Evolutionary conservation across 108 stramenopile species (phyloP).

Genomic region (Discostella stelligeroides): DNA sequence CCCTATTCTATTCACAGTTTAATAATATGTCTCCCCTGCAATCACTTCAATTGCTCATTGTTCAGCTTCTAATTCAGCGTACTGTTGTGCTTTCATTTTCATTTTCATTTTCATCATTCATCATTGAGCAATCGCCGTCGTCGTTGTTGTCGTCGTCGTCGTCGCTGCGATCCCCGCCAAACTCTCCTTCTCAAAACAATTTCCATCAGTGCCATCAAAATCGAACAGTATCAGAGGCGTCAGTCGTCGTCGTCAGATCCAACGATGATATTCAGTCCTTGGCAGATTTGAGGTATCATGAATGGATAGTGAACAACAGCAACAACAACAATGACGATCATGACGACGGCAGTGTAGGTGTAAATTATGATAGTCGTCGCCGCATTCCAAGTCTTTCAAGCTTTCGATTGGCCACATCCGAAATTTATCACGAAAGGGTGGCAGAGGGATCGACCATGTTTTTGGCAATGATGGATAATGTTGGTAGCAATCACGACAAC

Average conservation of each 20-base stretch:
- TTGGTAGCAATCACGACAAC: background rate
- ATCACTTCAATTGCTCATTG: background rate
- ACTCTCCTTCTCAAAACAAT: too few species aligned
- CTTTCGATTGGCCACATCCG: slow-evolving; percentile 62
- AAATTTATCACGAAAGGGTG: slow-evolving; percentile 48
- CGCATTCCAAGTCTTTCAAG: too few species aligned
- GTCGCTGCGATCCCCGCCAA: background rate
- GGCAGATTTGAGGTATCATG: slow-evolving; percentile 61
- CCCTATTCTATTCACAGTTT: too few species aligned
- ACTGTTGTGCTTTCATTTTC: background rate
- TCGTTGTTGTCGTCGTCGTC: background rate
- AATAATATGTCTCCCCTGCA: too few species aligned
- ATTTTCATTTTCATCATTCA: background rate
- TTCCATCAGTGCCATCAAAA: too few species aligned
- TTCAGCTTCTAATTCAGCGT: background rate
- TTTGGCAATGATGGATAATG: slow-evolving; percentile 31
- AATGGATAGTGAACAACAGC: slow-evolving; percentile 49
- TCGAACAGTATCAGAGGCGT: too few species aligned
- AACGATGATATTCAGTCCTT: slow-evolving; percentile 48
- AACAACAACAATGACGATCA: slow-evolving; percentile 4
- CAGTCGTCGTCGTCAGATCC: slow-evolving; percentile 16
- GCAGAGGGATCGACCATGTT: slow-evolving; percentile 49
- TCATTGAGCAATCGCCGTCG: too few species aligned
- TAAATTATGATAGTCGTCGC: too few species aligned
- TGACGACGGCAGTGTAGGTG: too few species aligned